Base-by-base conservation (phyloP, 495 filamentous ascomycete genomes). In the Podospora didyma region DNA sequence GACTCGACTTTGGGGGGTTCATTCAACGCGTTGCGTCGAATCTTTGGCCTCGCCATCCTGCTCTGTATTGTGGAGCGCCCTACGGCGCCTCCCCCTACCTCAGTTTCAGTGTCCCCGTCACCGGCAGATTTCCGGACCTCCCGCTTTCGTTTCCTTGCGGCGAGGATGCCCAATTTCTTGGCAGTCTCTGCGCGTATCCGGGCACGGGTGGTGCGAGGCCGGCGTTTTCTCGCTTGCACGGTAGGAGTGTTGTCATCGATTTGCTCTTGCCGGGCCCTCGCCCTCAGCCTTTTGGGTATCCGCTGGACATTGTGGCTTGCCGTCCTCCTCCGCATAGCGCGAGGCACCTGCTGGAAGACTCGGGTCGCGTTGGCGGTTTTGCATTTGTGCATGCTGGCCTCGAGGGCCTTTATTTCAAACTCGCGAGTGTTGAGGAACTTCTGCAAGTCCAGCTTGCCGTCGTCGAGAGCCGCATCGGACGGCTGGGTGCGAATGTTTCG, bases 301-400 rank as follows among this genome's bases (percentile, higher is more conserved):
- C 85, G 81, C 72, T 95, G 96, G 44, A 88, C 87, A 82, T 97
- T 96, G 70, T 98, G 94, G 69, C 90, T 95, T 20, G 92, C 94
- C 0, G 94, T 96, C 59, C 94, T 79, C 53, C 94, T 78, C 47
- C 94, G 77, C 81, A 98, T 73, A 46, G 86, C 83, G 57, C 89
- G 82, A 0, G 94, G 94, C 14, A 98, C 88, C 54, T 86, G 78
- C 70, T 98, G 94, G 64, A 97, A 97, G 11, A 92, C 92, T 52
- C 94, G 79, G 42, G 79, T 85, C 3, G 82, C 84, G 56, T 86
- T 75, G 9, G 78, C 78, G 44, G 79, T 79, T 63, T 86, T 93
- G 26, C 88, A 86, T 47, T 80, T 80, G 54, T 79, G 72, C 79
- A 97, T 92, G 34, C 89, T 88, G 45, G 82, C 74, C 65, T 94